Evolutionary conservation across 2,329 filamentous ascomycete genomes (phyloP).

Genomic region (Claviceps monticola): DNA sequence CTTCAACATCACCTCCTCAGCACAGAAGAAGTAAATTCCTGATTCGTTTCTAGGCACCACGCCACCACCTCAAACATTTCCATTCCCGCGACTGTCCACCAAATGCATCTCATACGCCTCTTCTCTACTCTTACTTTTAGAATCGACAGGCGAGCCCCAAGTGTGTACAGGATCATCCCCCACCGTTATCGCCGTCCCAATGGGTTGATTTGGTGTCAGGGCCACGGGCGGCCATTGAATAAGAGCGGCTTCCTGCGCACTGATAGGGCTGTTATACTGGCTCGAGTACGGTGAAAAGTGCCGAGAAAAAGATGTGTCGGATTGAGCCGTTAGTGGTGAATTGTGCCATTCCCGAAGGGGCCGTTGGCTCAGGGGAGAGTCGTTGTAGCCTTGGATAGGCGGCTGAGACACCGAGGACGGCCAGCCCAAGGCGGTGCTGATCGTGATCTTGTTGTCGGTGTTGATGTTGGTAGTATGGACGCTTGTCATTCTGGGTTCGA

Average conservation of each 20-base stretch:
- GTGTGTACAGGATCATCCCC: too few species aligned
- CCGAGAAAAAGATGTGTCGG: constrained; percentile 24
- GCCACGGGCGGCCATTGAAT: constrained; percentile 23
- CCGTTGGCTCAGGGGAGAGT: constrained; percentile 40
- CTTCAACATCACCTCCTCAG: too few species aligned
- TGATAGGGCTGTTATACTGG: constrained; percentile 45
- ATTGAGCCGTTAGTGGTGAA: constrained; percentile 31
- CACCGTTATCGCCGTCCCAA: constrained; percentile 1
- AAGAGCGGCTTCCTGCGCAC: constrained; percentile 22
- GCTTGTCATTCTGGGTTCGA: constrained; percentile 23
- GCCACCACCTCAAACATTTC: too few species aligned
- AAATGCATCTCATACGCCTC: constrained; percentile 37
- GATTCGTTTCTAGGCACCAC: too few species aligned
- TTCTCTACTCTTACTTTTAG: constrained; percentile 27
- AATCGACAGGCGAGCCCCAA: constrained; percentile 6
- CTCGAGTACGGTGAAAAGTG: constrained; percentile 48
- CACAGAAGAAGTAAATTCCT: too few species aligned
- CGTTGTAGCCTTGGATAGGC: constrained; percentile 12
- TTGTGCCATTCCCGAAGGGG: constrained; percentile 39
- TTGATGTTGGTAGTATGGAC: neutral
- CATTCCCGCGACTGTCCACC: constrained; percentile 9
- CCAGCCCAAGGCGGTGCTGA: too few species aligned
- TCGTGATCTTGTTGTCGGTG: neutral
- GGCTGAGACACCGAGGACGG: constrained; percentile 11
- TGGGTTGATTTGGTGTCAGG: constrained; percentile 7